Base-by-base conservation (phyloP, 2,329 filamentous ascomycete species). In the Fusarium dlaminii region DNA sequence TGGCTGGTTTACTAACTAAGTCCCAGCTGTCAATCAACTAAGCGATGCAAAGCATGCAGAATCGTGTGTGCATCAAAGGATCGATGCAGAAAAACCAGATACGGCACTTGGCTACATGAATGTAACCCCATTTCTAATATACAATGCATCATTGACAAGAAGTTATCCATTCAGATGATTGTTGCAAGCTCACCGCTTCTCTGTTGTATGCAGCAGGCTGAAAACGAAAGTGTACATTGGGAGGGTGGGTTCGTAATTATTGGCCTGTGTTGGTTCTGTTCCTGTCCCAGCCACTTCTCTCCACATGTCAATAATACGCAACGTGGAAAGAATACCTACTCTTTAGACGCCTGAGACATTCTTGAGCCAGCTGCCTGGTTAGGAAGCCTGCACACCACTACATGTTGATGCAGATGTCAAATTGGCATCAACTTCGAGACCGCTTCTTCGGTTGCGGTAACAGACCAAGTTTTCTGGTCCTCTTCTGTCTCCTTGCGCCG, bases 361-460 rank as follows among this genome's bases (percentile, higher is more conserved):
- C 2, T 29, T 24, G 39, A 51, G 24, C 65, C 67, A 66, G 45
- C 40, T 51, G 39, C 34, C 40, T 32, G 67, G 67, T 59, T 55
- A 30, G 34, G 32, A 13, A 37, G 14, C 20, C 32, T 51, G 27
- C 46, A 54, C 66, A 57, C 58, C 58, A 70, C 34, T 43, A 42
- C 59, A 54, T 34, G 8, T 27, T 46, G 30, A 27, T 66, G 67
- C 66, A 70, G 68, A 66, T 43, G 52, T 70, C 59, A 70, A 66
- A 56, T 63, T 54, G 52, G 69, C 59, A 43, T 66, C 48, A 34
- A 24, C 45, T 40, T n/a, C 9, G 42, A 59, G 46, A 70, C 67
- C 67, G 67, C 59, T 51, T 48, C 37, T 70, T 66, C 27, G 29
- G 32, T 13, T 27, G 24, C 14, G 27, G n/a, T 42, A 30, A 43